These are phyloP conservation scores for Friedmanniomyces simplex DNA, from an alignment of 495 filamentous ascomycete genomes.

Conservation along the genomic window DNA sequence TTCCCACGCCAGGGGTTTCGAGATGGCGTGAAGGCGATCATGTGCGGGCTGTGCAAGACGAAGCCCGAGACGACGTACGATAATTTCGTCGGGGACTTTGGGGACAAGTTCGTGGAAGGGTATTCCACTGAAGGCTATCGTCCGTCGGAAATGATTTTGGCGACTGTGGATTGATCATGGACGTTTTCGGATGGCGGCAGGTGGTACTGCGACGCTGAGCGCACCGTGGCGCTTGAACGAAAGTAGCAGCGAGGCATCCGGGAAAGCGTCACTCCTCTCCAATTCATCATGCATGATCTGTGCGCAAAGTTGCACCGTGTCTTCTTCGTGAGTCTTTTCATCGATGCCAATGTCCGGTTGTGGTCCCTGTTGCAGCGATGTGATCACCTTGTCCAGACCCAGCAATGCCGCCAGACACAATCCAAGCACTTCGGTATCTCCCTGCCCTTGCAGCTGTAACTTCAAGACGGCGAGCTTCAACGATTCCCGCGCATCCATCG, in stretches of 20 bases:
- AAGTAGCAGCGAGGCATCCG: background rate
- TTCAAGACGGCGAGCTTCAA: background rate
- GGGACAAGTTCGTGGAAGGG: constrained; percentile 11
- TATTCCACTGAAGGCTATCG: background rate
- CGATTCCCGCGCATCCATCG: background rate
- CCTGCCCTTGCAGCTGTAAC: background rate
- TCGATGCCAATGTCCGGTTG: too few relatives aligned
- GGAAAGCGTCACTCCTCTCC: background rate
- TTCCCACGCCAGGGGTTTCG: constrained; percentile 34
- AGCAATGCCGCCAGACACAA: background rate
- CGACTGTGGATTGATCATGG: background rate
- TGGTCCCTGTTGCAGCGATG: too few relatives aligned
- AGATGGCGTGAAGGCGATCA: constrained; percentile 28
- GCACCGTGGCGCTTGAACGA: background rate
- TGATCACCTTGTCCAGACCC: background rate
- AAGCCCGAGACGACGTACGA: constrained; percentile 44
- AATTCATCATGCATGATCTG: background rate
- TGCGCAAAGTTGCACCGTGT: background rate
- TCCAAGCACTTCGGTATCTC: background rate
- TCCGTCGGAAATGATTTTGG: background rate
- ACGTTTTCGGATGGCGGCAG: background rate
- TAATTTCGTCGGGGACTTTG: constrained; percentile 36
- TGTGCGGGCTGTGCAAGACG: constrained; percentile 36
- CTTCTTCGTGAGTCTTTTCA: background rate
- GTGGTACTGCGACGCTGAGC: background rate